These are phyloP conservation scores for Rhodotorula mucilaginosa DNA, from an alignment of 1,284 basidiomycete genomes.

Conservation along the genomic window DNA sequence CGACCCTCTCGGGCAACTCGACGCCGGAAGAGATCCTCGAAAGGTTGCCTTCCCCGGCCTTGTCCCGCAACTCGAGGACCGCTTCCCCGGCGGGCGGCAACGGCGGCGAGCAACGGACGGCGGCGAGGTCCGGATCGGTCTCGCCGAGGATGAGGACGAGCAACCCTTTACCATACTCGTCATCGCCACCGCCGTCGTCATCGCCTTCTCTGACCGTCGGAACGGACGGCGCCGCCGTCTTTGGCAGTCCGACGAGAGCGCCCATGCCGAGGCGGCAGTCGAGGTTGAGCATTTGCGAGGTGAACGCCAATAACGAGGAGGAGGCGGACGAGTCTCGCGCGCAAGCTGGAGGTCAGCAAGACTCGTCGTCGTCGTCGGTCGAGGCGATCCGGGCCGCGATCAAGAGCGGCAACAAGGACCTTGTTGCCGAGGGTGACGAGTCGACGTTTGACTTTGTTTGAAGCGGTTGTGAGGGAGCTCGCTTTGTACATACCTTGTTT, in stretches of 20 bases:
- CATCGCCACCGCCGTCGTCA: not conserved
- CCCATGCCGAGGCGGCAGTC: not conserved
- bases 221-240: not conserved
- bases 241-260: not conserved
- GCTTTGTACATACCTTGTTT: not conserved
- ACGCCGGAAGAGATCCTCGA: slow-evolving; percentile 3
- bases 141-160: not conserved
- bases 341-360: not conserved
- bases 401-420: not conserved
- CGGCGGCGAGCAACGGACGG: not conserved
- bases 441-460: slow-evolving; percentile 1
- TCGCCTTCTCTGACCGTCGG: not conserved
- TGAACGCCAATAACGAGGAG: not conserved
- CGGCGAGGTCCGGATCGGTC: not conserved
- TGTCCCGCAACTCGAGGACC: not conserved
- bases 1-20: slow-evolving; percentile 10
- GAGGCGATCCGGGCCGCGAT: not conserved
- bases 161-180: not conserved
- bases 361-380: not conserved
- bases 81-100: not conserved
- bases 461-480: no score
- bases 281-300: slow-evolving; percentile 1
- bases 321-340: not conserved
- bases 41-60: slow-evolving; percentile 3
- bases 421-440: not conserved